Evolutionary conservation across 371 early-diverging fungal species (phyloP), one percentile per base, ranked within the genome.

Genomic region (Mucor lusitanicus): DNA sequence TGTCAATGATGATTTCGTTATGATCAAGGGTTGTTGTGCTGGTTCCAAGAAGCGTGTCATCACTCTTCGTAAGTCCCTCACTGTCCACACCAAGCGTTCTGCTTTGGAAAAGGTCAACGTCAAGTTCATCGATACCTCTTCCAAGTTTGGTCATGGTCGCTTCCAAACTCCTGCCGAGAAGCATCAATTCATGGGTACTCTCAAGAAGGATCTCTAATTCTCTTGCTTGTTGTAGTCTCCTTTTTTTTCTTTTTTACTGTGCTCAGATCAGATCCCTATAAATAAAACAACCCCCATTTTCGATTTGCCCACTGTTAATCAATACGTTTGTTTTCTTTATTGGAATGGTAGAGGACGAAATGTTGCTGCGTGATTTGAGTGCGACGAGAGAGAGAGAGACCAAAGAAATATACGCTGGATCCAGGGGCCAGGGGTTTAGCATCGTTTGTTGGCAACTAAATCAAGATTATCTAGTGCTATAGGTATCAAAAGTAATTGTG

Each of bases 61-160:
- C 70, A 98, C 99, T 66, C 90, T 99, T 78, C 96, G 99, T 87
- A 99, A 99, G 94, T 93, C 97, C 56, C 90, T 99, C 69, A 85
- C 94, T 69, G 89, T 88, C 80, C 95, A 95, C 90, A 94, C 95
- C 87, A 92, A 90, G 86, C 94, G 98, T 71, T 91, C 92, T 69
- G 95, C 98, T 72, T 87, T 96, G 70, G 99, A 99, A 89, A 92
- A 97, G 86, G 91, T 99, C 77, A 76, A 78, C 71, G 92, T 99
- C 83, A 94, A 94, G 89, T 99, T 99, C 89, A 96, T 99, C 90
- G 99, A 99, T 87, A 99, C 99, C 61, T 93, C 97, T 63, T 99
- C 99, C 90, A 99, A 99, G 94, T 99, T 97, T 85, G 99, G 99
- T 77, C 97, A 97, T 87, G 99, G 99, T 89, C 96, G 99, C 79